Base-by-base conservation (phyloP, 2,329 filamentous ascomycete genomes). In the Fusarium musae region DNA sequence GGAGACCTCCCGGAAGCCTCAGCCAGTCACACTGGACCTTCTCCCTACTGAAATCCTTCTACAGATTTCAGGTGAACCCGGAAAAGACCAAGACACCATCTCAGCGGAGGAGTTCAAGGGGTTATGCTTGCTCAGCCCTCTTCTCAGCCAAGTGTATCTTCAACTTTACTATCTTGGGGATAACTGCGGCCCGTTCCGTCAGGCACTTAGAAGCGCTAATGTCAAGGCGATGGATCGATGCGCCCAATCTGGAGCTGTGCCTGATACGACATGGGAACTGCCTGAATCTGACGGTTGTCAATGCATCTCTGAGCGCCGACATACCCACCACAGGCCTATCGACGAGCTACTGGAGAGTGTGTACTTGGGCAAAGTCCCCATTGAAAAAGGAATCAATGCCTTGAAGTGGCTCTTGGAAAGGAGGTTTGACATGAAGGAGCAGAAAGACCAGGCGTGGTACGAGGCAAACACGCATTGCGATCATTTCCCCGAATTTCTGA, bases 271-370 rank as follows among this genome's bases (percentile, higher is more conserved):
- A 1, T 59, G 52, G 63, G 7, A 56, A 2, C 9, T 68, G 0
- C 15, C 43, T 0, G 1, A 23, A 4, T 12, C 32, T 2, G 7
- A 13, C 5, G 30, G 10, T 1, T 52, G 50, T 0, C 5, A 26
- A 2, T 58, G 43, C 1, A 0, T 15, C 1, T 36, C 40, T 1
- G 59, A 34, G n/a, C 2, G 0, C 6, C 23, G 0, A 0, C 60
- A 49, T 26, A 23, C 10, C 2, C 4, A 44, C 12, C 54, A 62
- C 7, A 37, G 56, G 6, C 49, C 63, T 5, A 39, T 68, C 2
- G 63, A 67, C 2, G 26, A 42, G 46, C n/a, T 68, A 2, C 5
- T 67, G 2, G 37, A 50, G 19, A 19, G 30, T 0, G 9, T 37
- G 0, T 23, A 19, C 13, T 5, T 28, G 2, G 30, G 32, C 3